phyloP scores from a whole-genome alignment of 305 asterid genomes.

The Monarda citriodora region DNA sequence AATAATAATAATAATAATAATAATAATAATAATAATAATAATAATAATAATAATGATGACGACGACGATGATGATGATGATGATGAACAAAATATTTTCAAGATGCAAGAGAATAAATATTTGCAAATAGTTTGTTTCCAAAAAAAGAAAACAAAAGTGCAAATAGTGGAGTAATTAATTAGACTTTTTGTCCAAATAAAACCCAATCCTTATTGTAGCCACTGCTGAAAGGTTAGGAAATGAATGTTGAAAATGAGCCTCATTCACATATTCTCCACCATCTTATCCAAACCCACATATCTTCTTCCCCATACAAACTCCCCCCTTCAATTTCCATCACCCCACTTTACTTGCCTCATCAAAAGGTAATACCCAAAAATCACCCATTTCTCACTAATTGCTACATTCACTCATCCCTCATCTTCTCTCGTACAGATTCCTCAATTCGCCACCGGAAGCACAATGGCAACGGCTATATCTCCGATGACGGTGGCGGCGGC shows the following conservation, averaged over 20 bases:
- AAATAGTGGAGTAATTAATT: neutral
- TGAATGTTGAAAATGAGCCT: constrained; percentile 19
- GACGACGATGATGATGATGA: no score
- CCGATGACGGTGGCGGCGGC: constrained; percentile 43
- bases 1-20: no score
- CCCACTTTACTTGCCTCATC: constrained; percentile 17
- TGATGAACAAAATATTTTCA: no score
- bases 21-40: no score
- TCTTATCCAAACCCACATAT: constrained; percentile 62
- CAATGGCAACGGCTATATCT: constrained; percentile 36
- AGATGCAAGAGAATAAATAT: no score
- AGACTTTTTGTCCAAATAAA: neutral
- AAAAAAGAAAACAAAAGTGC: constrained; percentile 4
- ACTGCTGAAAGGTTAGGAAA: constrained; percentile 15
- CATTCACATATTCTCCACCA: constrained; percentile 37
- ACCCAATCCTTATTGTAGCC: constrained; percentile 22
- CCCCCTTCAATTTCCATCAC: constrained; percentile 32
- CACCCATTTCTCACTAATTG: neutral
- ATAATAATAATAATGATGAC: no score
- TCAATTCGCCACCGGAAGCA: constrained; percentile 14
- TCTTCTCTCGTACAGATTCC: constrained; percentile 18
- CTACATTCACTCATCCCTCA: neutral
- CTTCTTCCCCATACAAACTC: constrained; percentile 43
- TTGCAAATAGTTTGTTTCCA: constrained; percentile 9
- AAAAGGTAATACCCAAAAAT: neutral